Conservation (phyloP, 208 protist genomes). For the Polymyxa betae region DNA sequence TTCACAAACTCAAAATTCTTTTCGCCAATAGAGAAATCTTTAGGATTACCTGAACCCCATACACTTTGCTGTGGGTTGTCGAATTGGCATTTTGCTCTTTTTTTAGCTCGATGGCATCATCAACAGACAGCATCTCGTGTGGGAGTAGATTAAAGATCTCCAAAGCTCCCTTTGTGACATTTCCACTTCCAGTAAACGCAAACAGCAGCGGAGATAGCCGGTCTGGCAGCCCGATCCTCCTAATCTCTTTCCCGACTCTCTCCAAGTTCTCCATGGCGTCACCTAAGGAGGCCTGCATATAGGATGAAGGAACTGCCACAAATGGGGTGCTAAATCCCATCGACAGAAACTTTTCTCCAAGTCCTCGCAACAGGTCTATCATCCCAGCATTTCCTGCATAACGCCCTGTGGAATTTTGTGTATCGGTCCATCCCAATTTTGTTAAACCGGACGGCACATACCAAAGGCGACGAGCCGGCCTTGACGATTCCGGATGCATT, state of each 20-base stretch:
- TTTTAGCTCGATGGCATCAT: background rate
- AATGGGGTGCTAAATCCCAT: conserved; percentile 49
- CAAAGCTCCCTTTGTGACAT: conserved; percentile 51
- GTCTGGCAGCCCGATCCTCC: background rate
- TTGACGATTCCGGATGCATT: conserved; percentile 42
- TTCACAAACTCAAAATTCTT: background rate
- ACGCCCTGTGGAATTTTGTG: background rate
- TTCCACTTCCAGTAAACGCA: conserved; percentile 45
- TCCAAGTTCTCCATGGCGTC: conserved; percentile 25
- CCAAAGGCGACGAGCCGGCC: conserved; percentile 48
- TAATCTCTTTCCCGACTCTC: background rate
- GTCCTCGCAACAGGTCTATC: conserved; percentile 32
- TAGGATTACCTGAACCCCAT: conserved; percentile 6
- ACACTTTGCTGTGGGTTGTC: background rate
- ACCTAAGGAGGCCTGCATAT: conserved; percentile 42
- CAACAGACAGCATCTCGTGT: conserved; percentile 25
- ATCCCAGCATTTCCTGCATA: conserved; percentile 53
- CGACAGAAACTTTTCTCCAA: conserved; percentile 20
- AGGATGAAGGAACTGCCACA: background rate
- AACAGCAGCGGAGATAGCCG: conserved; percentile 15
- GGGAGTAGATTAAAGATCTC: conserved; percentile 54
- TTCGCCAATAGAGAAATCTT: background rate
- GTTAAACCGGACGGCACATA: background rate
- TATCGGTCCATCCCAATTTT: background rate
- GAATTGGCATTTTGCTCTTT: background rate